These are phyloP conservation scores for Teunomyces cretensis DNA, from an alignment of 805 yeast species.

Conservation along the genomic window DNA sequence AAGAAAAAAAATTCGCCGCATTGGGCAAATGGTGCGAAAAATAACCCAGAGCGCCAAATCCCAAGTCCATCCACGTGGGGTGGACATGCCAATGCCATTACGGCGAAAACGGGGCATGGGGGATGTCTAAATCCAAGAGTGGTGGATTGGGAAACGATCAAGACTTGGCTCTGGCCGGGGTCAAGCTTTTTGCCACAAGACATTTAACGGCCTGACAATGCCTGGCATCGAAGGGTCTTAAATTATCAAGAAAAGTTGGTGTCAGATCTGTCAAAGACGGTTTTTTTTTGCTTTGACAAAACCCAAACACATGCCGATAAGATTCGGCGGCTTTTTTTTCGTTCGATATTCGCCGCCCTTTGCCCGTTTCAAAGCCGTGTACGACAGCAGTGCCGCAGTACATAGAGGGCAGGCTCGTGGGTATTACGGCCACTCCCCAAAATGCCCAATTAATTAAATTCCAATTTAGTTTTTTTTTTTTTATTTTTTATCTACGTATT, in stretches of 20 bases:
- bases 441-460: constrained; percentile 1
- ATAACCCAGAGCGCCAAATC: not conserved
- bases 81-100: not conserved
- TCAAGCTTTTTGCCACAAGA: not conserved
- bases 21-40: not conserved
- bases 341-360: no score
- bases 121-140: not conserved
- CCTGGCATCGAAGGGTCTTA: no score
- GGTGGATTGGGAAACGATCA: not conserved
- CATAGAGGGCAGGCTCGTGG: not conserved
- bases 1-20: not conserved
- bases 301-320: not conserved
- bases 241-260: no score
- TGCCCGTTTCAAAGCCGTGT: not conserved
- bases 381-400: not conserved
- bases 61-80: constrained; percentile 1
- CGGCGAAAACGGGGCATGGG: no score
- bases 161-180: not conserved
- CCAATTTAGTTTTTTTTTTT: constrained; percentile 1
- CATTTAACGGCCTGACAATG: no score
- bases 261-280: no score
- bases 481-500: constrained; percentile 1
- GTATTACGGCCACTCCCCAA: not conserved
- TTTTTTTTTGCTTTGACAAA: no score
- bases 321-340: not conserved